phyloP scores from a whole-genome alignment of 2,329 filamentous ascomycete species.

The Trichoderma sp. region DNA sequence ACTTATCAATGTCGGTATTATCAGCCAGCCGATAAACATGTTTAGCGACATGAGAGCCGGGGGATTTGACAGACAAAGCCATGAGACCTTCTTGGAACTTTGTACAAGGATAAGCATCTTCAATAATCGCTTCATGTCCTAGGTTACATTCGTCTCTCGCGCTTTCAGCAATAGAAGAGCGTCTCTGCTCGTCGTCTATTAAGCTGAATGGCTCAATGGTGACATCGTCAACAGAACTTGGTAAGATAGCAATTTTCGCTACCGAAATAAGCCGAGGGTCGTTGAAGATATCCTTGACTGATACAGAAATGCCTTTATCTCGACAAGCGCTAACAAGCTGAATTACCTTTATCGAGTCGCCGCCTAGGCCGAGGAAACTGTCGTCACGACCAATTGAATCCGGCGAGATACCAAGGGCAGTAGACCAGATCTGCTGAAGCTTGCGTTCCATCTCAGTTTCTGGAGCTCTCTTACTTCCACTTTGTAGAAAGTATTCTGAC shows the following conservation, averaged over 20 bases:
- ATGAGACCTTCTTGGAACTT: slow-evolving; percentile 42
- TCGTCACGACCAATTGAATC: slow-evolving; percentile 33
- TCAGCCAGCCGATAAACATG: slow-evolving; percentile 35
- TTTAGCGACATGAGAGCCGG: slow-evolving; percentile 25
- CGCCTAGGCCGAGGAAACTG: slow-evolving; percentile 32
- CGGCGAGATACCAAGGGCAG: not conserved
- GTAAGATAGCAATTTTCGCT: not conserved
- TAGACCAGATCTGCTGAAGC: slow-evolving; percentile 17
- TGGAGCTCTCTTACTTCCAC: not conserved
- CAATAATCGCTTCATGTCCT: slow-evolving; percentile 2
- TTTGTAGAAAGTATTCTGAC: not conserved
- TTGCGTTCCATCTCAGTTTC: slow-evolving; percentile 15
- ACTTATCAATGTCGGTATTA: slow-evolving; percentile 27
- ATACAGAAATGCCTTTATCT: slow-evolving; percentile 12
- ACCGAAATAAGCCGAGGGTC: slow-evolving; percentile 23
- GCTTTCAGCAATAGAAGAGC: not conserved
- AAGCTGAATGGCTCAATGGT: slow-evolving; percentile 14
- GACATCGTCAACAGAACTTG: not conserved
- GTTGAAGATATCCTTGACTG: slow-evolving; percentile 25
- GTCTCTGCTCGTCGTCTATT: slow-evolving; percentile 26
- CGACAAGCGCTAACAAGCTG: slow-evolving; percentile 22
- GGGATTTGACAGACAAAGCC: slow-evolving; percentile 33
- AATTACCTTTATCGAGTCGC: slow-evolving; percentile 32
- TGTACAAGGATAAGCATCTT: slow-evolving; percentile 38
- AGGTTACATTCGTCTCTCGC: not conserved